These are phyloP conservation scores for Amoebophrya sp. DNA, from an alignment of 169 alveolate species.

Conservation along the genomic window DNA sequence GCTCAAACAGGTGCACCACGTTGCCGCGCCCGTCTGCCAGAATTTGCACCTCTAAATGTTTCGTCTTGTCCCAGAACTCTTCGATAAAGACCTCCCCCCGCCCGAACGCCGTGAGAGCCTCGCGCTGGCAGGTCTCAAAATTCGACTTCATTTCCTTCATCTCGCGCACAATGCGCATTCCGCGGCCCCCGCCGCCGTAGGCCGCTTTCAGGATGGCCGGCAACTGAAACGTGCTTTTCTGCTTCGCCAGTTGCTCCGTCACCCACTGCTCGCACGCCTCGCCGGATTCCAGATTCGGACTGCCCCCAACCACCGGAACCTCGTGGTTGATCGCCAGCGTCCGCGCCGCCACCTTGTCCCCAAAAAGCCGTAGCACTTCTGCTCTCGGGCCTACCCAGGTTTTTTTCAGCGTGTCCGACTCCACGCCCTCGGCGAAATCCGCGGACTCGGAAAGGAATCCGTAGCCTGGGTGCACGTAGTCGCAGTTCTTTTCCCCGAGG, in stretches of 20 bases:
- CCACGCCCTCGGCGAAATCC: conserved; percentile 59
- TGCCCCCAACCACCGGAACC: conserved; percentile 73
- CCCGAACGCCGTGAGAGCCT: conserved; percentile 62
- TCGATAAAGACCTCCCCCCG: conserved; percentile 66
- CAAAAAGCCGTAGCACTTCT: conserved; percentile 65
- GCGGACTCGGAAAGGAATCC: conserved; percentile 75
- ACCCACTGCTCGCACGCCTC: conserved; percentile 29
- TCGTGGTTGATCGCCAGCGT: conserved; percentile 60
- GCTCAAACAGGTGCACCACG: conserved; percentile 73
- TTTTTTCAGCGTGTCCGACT: conserved; percentile 42
- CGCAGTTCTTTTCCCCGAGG: background rate
- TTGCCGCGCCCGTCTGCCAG: conserved; percentile 79
- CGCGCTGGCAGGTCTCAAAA: conserved; percentile 62
- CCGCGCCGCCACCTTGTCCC: conserved; percentile 70
- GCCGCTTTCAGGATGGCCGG: conserved; percentile 74
- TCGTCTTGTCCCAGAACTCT: conserved; percentile 58
- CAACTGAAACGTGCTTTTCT: conserved; percentile 55
- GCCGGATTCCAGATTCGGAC: conserved; percentile 60
- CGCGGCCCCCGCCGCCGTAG: conserved; percentile 81
- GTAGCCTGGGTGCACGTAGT: conserved; percentile 55
- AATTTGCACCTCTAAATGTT: conserved; percentile 79
- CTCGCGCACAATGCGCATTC: conserved; percentile 66
- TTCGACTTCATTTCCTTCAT: conserved; percentile 54
- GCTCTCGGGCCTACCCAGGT: conserved; percentile 69
- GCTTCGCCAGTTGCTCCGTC: conserved; percentile 50